Base-by-base conservation (phyloP, 2,329 filamentous ascomycete genomes). In the Fusarium zealandicum region DNA sequence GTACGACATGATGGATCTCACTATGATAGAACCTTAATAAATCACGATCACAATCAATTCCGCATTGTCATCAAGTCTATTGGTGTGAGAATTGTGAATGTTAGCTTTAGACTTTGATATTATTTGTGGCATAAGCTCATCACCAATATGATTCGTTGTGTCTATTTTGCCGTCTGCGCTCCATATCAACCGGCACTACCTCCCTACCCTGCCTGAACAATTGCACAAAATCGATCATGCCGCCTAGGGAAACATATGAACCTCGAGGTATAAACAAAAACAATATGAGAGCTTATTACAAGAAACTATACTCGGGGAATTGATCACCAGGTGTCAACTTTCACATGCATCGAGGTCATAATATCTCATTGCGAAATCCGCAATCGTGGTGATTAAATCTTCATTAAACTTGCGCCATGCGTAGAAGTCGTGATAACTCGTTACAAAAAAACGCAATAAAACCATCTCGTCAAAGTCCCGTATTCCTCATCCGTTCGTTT, bases 351-450 rank as follows among this genome's bases (percentile, higher is more conserved):
- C 13, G 9, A n/a, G 5, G 28, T 6, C 9, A n/a, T 7, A 4
- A 13, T n/a, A 31, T 6, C 3, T 31, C 12, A 5, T 12, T 31
- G 28, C 28, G 7, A 13, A 5, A 13, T 31, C 13, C 28, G 28
- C 12, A 31, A n/a, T 31, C 5, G 13, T 13, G 12, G 28, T 13
- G 5, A 31, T 31, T 31, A 40, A 57, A 61, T 54, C 37, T 63
- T 59, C 49, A 49, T 61, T 61, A 41, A 49, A 57, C 28, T 28
- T 59, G 56, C 48, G 38, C 44, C 45, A 46, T 58, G 57, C 59
- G 37, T 65, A 38, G 62, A 55, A 41, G 50, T 66, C 65, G 52
- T 67, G 52, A 63, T 44, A 61, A 51, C 56, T 67, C 63, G 30
- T 67, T 54, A 54, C 54, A 40, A 51, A 41, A 35, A 44, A 38